Conservation (phyloP, 2,329 filamentous ascomycete species). For the Anisogramma anomala region DNA sequence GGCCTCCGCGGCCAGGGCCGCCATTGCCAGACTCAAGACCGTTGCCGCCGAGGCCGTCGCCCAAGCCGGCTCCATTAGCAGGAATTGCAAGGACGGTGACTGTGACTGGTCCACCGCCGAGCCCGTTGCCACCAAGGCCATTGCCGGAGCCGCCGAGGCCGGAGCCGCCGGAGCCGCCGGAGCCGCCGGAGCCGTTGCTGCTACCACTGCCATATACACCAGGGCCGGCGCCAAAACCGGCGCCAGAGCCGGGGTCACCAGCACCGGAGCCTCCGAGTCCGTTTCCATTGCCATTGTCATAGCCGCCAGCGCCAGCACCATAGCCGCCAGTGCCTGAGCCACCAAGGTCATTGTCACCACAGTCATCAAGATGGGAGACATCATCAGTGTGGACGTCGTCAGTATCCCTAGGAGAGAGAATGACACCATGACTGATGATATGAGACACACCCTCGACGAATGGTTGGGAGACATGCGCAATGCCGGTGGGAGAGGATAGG, state of each 20-base stretch:
- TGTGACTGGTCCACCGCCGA: slow-evolving; percentile 3
- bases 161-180: slow-evolving; percentile 4
- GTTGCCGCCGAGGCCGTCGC: slow-evolving; percentile 1
- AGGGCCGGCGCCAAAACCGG: background rate
- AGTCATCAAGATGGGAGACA: slow-evolving; percentile 4
- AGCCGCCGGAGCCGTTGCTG: slow-evolving; percentile 3
- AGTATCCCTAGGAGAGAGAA: slow-evolving; percentile 2
- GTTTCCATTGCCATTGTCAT: slow-evolving; percentile 1
- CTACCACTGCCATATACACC: background rate
- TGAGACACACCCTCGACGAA: background rate
- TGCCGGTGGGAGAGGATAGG: slow-evolving; percentile 1
- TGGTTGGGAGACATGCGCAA: background rate
- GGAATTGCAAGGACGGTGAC: slow-evolving; percentile 11
- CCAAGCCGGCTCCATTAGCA: slow-evolving; percentile 5
- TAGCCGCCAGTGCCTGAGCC: too few relatives aligned
- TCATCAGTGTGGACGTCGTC: slow-evolving; percentile 1
- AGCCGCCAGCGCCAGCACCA: background rate
- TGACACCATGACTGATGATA: slow-evolving; percentile 1
- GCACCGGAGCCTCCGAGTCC: background rate
- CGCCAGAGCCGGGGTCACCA: background rate
- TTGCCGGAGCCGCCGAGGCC: slow-evolving; percentile 1
- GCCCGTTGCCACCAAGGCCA: slow-evolving; percentile 4
- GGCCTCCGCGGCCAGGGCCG: background rate
- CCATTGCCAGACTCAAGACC: background rate
- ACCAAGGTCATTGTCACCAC: slow-evolving; percentile 6